phyloP scores from a whole-genome alignment of 2,329 filamentous ascomycete species.

The Fusarium sarcochroum region DNA sequence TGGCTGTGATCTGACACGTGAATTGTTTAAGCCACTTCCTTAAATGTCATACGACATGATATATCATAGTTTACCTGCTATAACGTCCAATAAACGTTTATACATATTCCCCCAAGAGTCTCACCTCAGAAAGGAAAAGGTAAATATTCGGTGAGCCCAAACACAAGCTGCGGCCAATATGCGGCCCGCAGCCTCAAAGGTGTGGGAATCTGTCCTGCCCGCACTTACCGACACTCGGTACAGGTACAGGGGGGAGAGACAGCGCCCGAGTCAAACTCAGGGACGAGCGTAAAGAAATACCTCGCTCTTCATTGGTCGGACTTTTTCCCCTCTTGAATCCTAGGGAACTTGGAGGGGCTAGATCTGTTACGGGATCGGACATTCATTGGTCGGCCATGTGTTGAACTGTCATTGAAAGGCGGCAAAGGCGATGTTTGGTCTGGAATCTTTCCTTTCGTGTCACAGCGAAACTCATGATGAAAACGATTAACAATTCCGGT shows the following conservation, averaged over 20 bases:
- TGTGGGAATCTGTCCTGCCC: slow-evolving; percentile 8
- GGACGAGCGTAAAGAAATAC: slow-evolving; percentile 42
- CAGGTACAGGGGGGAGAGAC: slow-evolving; percentile 17
- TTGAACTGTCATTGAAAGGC: slow-evolving; percentile 11
- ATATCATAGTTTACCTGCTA: neutral
- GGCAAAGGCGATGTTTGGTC: neutral
- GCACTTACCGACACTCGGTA: slow-evolving; percentile 2
- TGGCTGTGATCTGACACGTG: slow-evolving; percentile 21
- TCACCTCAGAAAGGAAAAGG: neutral
- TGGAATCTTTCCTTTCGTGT: slow-evolving; percentile 1
- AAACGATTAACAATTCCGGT: slow-evolving; percentile 1
- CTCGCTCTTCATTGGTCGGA: slow-evolving; percentile 34
- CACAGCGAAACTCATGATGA: neutral
- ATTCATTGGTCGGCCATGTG: slow-evolving; percentile 11
- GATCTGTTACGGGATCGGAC: neutral
- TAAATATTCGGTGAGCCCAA: neutral
- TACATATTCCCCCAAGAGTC: neutral
- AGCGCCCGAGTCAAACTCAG: slow-evolving; percentile 39
- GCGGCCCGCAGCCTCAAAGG: slow-evolving; percentile 26
- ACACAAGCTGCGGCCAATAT: slow-evolving; percentile 13
- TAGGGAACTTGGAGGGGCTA: slow-evolving; percentile 6
- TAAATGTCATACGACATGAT: neutral
- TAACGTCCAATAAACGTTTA: neutral
- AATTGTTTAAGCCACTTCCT: slow-evolving; percentile 17
- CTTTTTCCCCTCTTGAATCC: slow-evolving; percentile 8